Evolutionary conservation across 164 flowering plant species (phyloP).

Genomic region (Paratinospora sagittata): DNA sequence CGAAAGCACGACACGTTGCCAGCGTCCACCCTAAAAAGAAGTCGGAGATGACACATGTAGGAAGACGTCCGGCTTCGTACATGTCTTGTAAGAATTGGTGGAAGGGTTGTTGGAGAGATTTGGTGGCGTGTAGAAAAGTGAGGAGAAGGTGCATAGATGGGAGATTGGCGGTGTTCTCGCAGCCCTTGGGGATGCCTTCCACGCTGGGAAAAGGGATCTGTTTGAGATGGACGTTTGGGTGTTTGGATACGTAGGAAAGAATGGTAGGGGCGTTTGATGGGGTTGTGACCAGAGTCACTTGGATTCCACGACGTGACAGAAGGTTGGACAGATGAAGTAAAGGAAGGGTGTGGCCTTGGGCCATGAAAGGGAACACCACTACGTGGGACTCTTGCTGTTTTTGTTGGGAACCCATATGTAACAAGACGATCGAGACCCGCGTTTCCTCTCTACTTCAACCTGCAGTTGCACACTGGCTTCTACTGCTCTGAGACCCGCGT

Average conservation of each 20-base stretch:
- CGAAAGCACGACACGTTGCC: conserved; percentile 14
- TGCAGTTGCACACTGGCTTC: too few species aligned
- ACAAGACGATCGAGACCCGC: too few species aligned
- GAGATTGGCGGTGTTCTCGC: conserved; percentile 29
- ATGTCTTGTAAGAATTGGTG: conserved; percentile 11
- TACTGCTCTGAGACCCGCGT: too few species aligned
- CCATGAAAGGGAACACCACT: conserved; percentile 28
- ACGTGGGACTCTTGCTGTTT: too few species aligned
- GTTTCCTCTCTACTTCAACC: too few species aligned
- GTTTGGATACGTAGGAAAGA: neutral
- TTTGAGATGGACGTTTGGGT: conserved; percentile 14
- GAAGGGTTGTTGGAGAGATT: conserved; percentile 23
- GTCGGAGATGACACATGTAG: conserved; percentile 37
- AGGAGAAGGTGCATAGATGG: conserved; percentile 23
- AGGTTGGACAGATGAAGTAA: conserved; percentile 22
- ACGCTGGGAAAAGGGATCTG: conserved; percentile 26
- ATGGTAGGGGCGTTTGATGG: conserved; percentile 26
- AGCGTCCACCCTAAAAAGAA: conserved; percentile 36
- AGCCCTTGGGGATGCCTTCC: conserved; percentile 22
- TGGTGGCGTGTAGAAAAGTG: conserved; percentile 20
- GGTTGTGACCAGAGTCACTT: conserved; percentile 33
- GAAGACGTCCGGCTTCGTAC: conserved; percentile 15
- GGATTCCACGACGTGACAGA: conserved; percentile 17
- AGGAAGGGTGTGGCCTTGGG: neutral
- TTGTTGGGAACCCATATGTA: too few species aligned